Base-by-base conservation (phyloP, 345 rosid genomes). In the Gossypium turneri region DNA sequence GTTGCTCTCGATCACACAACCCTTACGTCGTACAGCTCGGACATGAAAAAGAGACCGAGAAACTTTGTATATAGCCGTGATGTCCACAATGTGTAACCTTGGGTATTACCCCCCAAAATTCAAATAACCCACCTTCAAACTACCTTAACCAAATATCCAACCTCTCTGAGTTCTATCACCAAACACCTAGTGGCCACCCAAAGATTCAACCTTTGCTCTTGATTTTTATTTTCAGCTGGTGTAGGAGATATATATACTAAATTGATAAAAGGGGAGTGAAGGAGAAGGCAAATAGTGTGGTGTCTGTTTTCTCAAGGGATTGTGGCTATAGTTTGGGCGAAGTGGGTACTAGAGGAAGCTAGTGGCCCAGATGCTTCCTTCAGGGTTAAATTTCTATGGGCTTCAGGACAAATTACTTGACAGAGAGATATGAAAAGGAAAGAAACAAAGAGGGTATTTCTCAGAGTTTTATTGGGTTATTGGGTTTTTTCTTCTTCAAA, bases 31-130 rank as follows among this genome's bases (percentile, higher is more conserved):
- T 63, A 76, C 84, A 57, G 88, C 15, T 51, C 88, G 97, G 94
- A 84, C 98, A 90, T 96, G 95, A 77, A 82, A 56, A 72, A 83
- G 80, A 65, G 86, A 82, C 84, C 88, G 89, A 65, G 70, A 44
- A 82, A 61, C 84, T 83, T 91, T 81, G 89, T 81, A 87, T 90
- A 92, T 88, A 91, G 99, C 99, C 99, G 99, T 96, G 98, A 90
- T 93, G 90, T 85, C 97, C 83, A 70, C 94, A 86, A 86, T 77
- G 77, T 75, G 84, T 63, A 48, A 43, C 16, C 87, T 87, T 51
- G 79, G 81, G 85, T 75, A 56, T 72, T 75, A 77, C 86, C 84
- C 38, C 41, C 79, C 77, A 61, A 27, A 22, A 7, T 20, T 22
- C 11, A 22, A 45, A 67, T 60, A 22, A 56, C 9, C 2, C 7